Percentiles rank a stretch among this genome's conserved stretches.
These are phyloP conservation scores for Podochytrium sp. DNA, from an alignment of 192 early-diverging fungal genomes.

Conservation along the genomic window DNA sequence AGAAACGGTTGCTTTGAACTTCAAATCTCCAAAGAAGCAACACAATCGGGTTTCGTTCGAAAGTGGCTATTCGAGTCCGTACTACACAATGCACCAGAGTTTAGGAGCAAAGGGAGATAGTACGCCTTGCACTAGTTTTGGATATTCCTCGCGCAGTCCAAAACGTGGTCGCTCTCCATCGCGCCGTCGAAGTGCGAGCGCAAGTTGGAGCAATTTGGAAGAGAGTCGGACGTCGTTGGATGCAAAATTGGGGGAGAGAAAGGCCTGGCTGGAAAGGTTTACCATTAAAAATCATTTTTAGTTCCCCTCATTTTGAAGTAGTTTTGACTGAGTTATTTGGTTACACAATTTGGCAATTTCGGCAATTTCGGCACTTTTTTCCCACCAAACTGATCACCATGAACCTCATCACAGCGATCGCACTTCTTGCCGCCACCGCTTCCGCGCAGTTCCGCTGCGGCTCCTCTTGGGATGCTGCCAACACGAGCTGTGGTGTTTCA, in stretches of 20 bases:
- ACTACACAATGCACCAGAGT: not conserved
- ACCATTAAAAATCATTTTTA: slow-evolving; percentile 8
- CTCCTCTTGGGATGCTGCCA: not conserved
- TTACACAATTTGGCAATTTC: too few relatives aligned
- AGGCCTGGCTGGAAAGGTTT: slow-evolving; percentile 23
- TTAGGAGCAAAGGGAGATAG: not conserved
- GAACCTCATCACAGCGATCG: not conserved
- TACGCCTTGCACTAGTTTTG: not conserved
- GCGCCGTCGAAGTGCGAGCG: not conserved
- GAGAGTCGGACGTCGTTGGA: not conserved
- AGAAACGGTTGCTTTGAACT: not conserved
- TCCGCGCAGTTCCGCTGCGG: not conserved
- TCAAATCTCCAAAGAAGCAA: not conserved
- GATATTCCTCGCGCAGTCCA: not conserved
- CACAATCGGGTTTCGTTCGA: not conserved
- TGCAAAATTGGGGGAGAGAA: not conserved
- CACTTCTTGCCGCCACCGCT: not conserved
- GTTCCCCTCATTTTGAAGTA: not conserved
- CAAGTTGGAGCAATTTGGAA: not conserved
- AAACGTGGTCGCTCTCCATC: not conserved
- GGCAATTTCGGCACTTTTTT: too few relatives aligned
- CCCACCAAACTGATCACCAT: too few relatives aligned
- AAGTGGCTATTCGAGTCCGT: slow-evolving; percentile 2
- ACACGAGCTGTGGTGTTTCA: not conserved
- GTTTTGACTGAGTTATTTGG: too few relatives aligned